Conservation (phyloP, 2,329 filamentous ascomycete species). For the Aspergillus unguis region DNA sequence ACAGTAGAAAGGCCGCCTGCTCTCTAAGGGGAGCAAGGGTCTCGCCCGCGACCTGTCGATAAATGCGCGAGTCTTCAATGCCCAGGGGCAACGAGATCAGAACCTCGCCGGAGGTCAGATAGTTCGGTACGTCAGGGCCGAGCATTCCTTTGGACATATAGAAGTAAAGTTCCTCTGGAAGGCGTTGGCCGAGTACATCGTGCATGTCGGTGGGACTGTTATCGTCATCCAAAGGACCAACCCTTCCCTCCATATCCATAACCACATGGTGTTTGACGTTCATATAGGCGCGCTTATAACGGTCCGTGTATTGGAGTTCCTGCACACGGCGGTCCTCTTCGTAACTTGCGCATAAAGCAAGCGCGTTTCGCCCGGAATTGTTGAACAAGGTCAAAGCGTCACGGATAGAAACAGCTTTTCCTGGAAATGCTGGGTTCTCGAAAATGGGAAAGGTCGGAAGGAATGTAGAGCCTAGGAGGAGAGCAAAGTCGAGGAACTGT, state of each 20-base stretch:
- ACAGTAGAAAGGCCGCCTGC: conserved; percentile 72
- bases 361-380: conserved; percentile 62
- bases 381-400: conserved; percentile 77
- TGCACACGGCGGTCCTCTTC: conserved; percentile 72
- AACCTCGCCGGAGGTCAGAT: conserved; percentile 76
- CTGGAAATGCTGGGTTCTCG: conserved; percentile 57
- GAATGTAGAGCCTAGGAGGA: conserved; percentile 80
- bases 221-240: conserved; percentile 70
- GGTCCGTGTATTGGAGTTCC: conserved; percentile 74
- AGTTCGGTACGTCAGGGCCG: conserved; percentile 73
- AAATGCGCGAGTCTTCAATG: conserved; percentile 73
- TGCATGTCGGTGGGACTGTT: conserved; percentile 78
- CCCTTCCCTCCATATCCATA: conserved; percentile 71
- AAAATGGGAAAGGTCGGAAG: conserved; percentile 76
- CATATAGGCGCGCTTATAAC: conserved; percentile 81
- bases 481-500: conserved; percentile 76
- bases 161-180: conserved; percentile 85
- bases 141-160: conserved; percentile 84
- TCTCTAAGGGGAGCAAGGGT: conserved; percentile 73
- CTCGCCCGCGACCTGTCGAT: conserved; percentile 71
- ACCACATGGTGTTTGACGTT: conserved; percentile 84
- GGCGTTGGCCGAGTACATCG: conserved; percentile 82
- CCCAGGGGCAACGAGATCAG: conserved; percentile 80
- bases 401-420: conserved; percentile 59
- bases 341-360: conserved; percentile 70